Conservation (phyloP, 2,329 filamentous ascomycete genomes). For the Plenodomus tracheiphilus region DNA sequence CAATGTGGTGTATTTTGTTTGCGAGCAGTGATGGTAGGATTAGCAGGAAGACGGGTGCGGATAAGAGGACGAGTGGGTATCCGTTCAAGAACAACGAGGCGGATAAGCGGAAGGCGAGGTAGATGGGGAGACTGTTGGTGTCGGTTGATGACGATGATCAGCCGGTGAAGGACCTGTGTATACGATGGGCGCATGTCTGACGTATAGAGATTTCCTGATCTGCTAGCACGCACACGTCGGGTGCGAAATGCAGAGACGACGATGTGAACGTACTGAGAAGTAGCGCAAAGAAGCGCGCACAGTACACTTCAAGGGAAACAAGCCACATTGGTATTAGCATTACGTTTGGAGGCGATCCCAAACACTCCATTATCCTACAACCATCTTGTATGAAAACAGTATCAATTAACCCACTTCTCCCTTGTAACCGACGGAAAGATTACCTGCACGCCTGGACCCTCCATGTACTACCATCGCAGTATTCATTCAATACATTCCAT, state of each 20-base stretch:
- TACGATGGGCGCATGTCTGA: background rate
- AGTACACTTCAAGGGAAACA: background rate
- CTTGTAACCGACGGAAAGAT: no score
- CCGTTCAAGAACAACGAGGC: conserved; percentile 66
- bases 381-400: background rate
- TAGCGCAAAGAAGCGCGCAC: background rate
- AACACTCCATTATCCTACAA: background rate
- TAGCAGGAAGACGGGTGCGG: conserved; percentile 65
- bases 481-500: no score
- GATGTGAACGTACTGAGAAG: background rate
- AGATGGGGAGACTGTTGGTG: no score
- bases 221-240: background rate
- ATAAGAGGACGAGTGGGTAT: conserved; percentile 68
- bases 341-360: background rate
- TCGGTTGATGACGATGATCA: no score
- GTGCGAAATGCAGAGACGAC: no score
- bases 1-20: conserved; percentile 67
- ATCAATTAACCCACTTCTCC: no score
- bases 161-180: background rate
- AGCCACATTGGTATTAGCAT: background rate
- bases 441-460: no score
- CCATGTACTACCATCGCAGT: no score
- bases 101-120: conserved; percentile 52
- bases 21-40: conserved; percentile 60
- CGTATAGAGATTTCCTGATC: background rate